Evolutionary conservation across 371 early-diverging fungal genomes (phyloP), one percentile per base, ranked within the genome.

Genomic region (Actinomucor elegans): DNA sequence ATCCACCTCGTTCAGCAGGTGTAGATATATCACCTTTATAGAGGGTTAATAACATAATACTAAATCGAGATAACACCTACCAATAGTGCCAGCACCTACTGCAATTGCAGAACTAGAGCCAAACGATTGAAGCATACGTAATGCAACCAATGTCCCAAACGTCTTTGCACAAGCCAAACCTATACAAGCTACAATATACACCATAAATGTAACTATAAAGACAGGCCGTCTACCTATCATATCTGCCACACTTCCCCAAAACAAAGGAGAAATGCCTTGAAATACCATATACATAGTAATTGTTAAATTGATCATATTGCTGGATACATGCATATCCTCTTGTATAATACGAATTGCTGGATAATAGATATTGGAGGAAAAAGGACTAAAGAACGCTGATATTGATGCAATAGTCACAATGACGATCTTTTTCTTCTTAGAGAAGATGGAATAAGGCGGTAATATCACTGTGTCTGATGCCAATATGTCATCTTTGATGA

Each of bases 231-330:
- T 77, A 0, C 90, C 88, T 24, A 61, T 66, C 6, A 57, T 69
- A 57, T 89, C 90, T 0, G 88, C 81, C 9, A 87, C 51, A 12
- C 80, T 71, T 36, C 84, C 85, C 88, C 88, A 89, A 23, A 87
- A 66, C 2, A 71, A 67, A 9, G 76, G 76, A 0, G 76, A 67
- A 23, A 72, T 36, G 2, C 71, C 76, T 58, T 76, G 73, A 41
- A 76, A 66, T 14, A 76, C 55, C 73, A 76, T 70, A 27, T 71
- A 76, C 26, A 69, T 56, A 0, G 73, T 68, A 27, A 76, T 59
- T n/a, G 71, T 64, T 8, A 76, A 41, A 38, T 56, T 70, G 14
- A 69, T 64, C 29, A 61, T 42, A 26, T 31, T 28, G 20, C 44
- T 43, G 10, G 36, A 41, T 26, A 42, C 48, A 14, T 54, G 38